Percentiles rank a stretch among this genome's conserved stretches.
These are phyloP conservation scores for Mollisia scopiformis DNA, from an alignment of 2,329 filamentous ascomycete species.

Conservation along the genomic window DNA sequence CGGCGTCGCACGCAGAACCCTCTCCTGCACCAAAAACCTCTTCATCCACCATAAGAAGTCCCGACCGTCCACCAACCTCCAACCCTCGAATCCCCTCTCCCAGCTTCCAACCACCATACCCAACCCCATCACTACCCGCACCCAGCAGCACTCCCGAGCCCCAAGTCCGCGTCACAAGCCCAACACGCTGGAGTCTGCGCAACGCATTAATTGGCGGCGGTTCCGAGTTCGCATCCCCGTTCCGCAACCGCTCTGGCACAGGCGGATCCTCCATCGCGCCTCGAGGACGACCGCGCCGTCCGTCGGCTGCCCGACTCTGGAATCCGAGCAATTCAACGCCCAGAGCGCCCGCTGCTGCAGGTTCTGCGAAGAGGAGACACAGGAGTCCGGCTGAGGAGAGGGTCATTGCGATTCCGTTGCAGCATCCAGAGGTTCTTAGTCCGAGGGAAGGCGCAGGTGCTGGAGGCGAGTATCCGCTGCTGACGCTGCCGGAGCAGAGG, in stretches of 20 bases:
- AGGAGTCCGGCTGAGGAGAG: slow-evolving; percentile 18
- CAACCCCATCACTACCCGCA: slow-evolving; percentile 26
- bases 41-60: slow-evolving; percentile 26
- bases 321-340: slow-evolving; percentile 64
- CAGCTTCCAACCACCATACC: slow-evolving; percentile 34
- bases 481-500: slow-evolving; percentile 59
- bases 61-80: slow-evolving; percentile 17
- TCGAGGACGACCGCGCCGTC: slow-evolving; percentile 29
- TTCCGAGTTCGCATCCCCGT: slow-evolving; percentile 30
- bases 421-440: slow-evolving; percentile 34
- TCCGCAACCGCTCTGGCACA: slow-evolving; percentile 31
- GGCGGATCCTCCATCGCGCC: slow-evolving; percentile 25
- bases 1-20: slow-evolving; percentile 33
- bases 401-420: slow-evolving; percentile 34
- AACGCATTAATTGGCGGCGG: slow-evolving; percentile 33
- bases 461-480: slow-evolving; percentile 48
- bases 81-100: slow-evolving; percentile 34
- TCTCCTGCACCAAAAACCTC: slow-evolving; percentile 20
- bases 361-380: slow-evolving; percentile 17
- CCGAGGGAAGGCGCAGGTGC: slow-evolving; percentile 29
- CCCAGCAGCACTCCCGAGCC: slow-evolving; percentile 21
- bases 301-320: slow-evolving; percentile 50
- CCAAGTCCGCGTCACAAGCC: slow-evolving; percentile 49
- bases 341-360: slow-evolving; percentile 11
- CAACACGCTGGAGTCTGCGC: slow-evolving; percentile 37